Base-by-base conservation (phyloP, 1,139 yeast species). In the Sugiyamaella pinicola region DNA sequence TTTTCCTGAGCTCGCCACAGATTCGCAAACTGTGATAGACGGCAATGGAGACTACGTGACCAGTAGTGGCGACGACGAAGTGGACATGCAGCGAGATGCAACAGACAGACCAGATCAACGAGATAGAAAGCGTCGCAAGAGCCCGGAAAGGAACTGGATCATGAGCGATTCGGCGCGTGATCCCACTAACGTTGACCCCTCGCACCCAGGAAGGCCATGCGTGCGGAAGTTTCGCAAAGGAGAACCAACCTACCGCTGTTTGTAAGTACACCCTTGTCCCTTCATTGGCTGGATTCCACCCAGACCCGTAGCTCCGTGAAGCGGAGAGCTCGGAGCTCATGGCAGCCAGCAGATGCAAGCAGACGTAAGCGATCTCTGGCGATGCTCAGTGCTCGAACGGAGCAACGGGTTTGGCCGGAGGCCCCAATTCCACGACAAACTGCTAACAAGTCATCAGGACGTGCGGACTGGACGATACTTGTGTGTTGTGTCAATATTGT, bases 171-270 rank as follows among this genome's bases (percentile, higher is more conserved):
- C 48, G 28, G 39, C 53, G 4, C 55, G 57, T 5, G 57, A 61
- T 31, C 45, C 53, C 10, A 55, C 53, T 15, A 54, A 61, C 44
- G 59, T 53, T 15, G 66, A 65, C 47, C 69, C 69, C 1, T 61
- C 73, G 41, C 96, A 88, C 64, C 79, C 82, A 12, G 80, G 83
- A 35, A 75, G 86, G 67, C 87, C 95, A 0, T 89, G 96, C 69
- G 87, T 90, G 1, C 74, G 86, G 33, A 82, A 84, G 51, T 86
- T 89, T 63, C 75, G 82, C 43, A 81, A 83, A 51, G 96, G 96
- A n/a, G 96, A 89, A 63, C 93, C 96, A 0, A 85, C 90, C 2
- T 87, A 86, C 65, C 74, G 95, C 43, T 89, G 96, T 62, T 65
- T 80, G 66, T 67, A 63, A 55, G 69, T 63, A 26, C 7, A 19